These are phyloP conservation scores for Podospora pseudocomata DNA, from an alignment of 495 filamentous ascomycete genomes.

Conservation along the genomic window DNA sequence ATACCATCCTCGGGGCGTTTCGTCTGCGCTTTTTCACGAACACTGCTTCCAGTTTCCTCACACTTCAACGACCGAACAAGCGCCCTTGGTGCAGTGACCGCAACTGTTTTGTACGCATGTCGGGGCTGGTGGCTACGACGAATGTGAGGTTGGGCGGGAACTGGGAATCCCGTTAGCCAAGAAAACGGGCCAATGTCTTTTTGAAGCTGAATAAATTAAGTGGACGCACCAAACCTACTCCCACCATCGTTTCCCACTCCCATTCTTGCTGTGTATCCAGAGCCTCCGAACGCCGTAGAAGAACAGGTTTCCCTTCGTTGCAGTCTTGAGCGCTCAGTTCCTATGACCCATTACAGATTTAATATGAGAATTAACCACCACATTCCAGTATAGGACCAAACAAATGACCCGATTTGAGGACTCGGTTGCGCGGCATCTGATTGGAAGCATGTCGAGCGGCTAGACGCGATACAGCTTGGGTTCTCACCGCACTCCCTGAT, in stretches of 20 bases:
- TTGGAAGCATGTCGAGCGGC: neutral
- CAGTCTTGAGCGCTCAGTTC: neutral
- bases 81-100: conserved; percentile 3
- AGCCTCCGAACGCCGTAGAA: neutral
- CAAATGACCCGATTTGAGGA: neutral
- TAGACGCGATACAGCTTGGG: neutral
- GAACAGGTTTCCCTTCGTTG: neutral
- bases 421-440: neutral
- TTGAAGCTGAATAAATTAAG: neutral
- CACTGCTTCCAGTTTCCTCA: conserved; percentile 27
- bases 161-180: conserved; percentile 1
- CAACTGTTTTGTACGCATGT: neutral
- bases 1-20: conserved; percentile 41
- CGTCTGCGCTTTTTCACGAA: conserved; percentile 36
- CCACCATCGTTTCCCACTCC: neutral
- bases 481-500: conserved; percentile 8
- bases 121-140: neutral
- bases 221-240: neutral
- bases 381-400: neutral
- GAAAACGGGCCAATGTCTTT: neutral
- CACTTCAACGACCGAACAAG: conserved; percentile 5
- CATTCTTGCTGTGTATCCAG: neutral
- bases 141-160: neutral
- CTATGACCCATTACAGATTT: too few species aligned
- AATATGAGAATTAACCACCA: neutral